Base-by-base conservation (phyloP, 805 yeast species). In the Lipomyces orientalis region DNA sequence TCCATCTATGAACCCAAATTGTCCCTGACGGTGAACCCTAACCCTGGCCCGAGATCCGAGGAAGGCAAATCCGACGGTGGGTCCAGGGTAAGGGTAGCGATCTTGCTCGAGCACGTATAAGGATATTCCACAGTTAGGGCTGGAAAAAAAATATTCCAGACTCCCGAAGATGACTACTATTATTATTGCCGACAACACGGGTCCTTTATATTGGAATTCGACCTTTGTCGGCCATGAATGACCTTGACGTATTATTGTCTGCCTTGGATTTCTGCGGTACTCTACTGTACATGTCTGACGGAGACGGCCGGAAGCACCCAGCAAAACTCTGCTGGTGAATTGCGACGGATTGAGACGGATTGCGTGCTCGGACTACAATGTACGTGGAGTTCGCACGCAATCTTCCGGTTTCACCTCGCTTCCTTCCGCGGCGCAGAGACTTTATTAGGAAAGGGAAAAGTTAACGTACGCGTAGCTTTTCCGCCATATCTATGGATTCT, bases 181-280 rank as follows among this genome's bases (percentile, higher is more conserved):
- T 37, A 37, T 37, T 37, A 37, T 12, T 12, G 43, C 5, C 43
- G 16, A 35, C 39, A 37, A 12, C 43, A 37, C 43, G 16, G 16
- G 43, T 37, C 49, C 12, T 16, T 43, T 43, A 1, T 43, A 43
- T 8, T n/a, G n/a, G 49, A 39, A 39, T 16, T 39, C 49, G n/a
- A 43, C 49, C 49, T n/a, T 43, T 43, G 49, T 43, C 49, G 49
- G n/a, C 49, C 49, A 43, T 43, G 49, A 4, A 16, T 43, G 49
- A n/a, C 49, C 4, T 43, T 39, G 49, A 19, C 22, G 49, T 43
- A 43, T 43, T 16, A 43, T 43, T 5, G 49, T 43, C 49, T 43
- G 49, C 49, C 19, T 7, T 43, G 49, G 49, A 43, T n/a, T 43
- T 43, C 49, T 6, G 49, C 25, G 49, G 49, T 43, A n/a, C 22